Base-by-base conservation (phyloP, 2,329 filamentous ascomycete species). In the Grosmannia penicillata region DNA sequence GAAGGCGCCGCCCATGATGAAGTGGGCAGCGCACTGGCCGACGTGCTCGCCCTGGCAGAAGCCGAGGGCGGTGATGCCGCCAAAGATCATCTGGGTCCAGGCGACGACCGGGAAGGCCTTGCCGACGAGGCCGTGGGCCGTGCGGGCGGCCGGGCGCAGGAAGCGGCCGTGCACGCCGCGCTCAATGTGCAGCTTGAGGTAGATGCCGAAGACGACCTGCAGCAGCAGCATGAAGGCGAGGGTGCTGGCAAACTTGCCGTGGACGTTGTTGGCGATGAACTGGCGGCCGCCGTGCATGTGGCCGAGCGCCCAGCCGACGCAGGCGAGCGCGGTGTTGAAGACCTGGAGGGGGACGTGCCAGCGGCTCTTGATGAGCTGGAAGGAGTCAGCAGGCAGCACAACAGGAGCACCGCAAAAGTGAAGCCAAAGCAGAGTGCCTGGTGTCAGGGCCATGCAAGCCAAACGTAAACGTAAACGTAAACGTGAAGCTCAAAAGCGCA, bases 1-100 rank as follows among this genome's bases (percentile, higher is more conserved):
- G 55, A 98, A 98, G 1, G 89, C 87, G 48, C 82, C 81, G 32
- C 91, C 91, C 91, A 98, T 98, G 58, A 96, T 98, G 59, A 96
- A 98, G 58, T 98, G 91, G 2, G 91, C 91, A 30, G 83, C 62
- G 59, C 91, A 98, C 58, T 98, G 91, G 24, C 87, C 89, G 1
- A 86, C 57, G 53, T 98, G 89, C 41, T 96, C 87, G 38, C 70
- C 85, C 48, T 85, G 82, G 57, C 91, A 98, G 65, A 94, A 96
- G 18, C 91, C 91, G 40, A 94, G 67, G 4, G 82, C 70, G 0
- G 89, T 89, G 52, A 98, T 95, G 28, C 86, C 91, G 36, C 91
- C 91, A 57, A 98, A 94, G 7, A 98, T 56, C 77, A 98, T 93
- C 63, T 98, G 91, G 6, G 78, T 70, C 91, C 91, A 98, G 21